Evolutionary conservation across 2,329 filamentous ascomycete species (phyloP), one percentile per base, ranked within the genome.

Genomic region (Apiospora rasikravindrae): DNA sequence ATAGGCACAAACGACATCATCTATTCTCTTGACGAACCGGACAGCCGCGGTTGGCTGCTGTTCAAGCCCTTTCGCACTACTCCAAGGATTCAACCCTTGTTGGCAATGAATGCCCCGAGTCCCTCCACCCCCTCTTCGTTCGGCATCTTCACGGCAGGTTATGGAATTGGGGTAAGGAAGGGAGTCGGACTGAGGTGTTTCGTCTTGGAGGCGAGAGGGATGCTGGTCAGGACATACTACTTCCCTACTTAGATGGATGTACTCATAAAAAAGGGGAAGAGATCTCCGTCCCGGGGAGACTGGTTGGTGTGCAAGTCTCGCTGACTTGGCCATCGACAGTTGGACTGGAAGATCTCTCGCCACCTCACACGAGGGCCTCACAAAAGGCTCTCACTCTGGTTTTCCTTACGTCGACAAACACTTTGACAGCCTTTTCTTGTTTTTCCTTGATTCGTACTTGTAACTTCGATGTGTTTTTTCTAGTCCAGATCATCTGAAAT

Each of bases 221-320:
- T 77, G 73, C 73, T 72, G 73, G 77, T 78, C 75, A 76, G 75
- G 76, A 75, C 69, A 64, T 10, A 64, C 71, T 69, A 70, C 73
- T 64, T 71, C 73, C 71, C 73, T 75, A 74, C 76, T 76, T 80
- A 80, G 78, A 81, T 77, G 77, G 73, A 74, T 81, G 79, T 81
- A 81, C 80, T 81, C 78, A 64, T 81, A 81, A 61, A 61, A 61
- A 61, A 76, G 77, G 78, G 76, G 72, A 75, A 76, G 73, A 61
- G 44, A 73, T 76, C 71, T 74, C 75, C 75, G 69, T 51, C 70
- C 74, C 45, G 37, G 40, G 42, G 37, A 70, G 72, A 72, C 72
- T 72, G 73, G 42, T 72, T 70, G 71, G 29, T 57, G 57, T 70
- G 70, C 66, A 24, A 70, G 73, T 61, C 72, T 75, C 74, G 73